A percentile compares a stretch with the other conserved stretches of the same genome.
These are phyloP conservation scores for Multifurca ochricompacta DNA, from an alignment of 768 basidiomycete genomes.

Conservation along the genomic window DNA sequence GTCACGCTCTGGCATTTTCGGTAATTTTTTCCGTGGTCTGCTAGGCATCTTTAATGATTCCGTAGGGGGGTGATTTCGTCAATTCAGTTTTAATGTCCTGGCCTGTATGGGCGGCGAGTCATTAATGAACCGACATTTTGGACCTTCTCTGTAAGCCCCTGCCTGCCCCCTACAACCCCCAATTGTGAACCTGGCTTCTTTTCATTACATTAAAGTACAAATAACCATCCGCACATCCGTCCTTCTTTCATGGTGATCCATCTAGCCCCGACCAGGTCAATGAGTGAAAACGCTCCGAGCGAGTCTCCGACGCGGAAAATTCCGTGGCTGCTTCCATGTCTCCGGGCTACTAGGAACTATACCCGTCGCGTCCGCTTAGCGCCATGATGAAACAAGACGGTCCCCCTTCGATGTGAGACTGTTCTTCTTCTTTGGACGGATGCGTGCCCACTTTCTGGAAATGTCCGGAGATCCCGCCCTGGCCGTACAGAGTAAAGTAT, in stretches of 20 bases:
- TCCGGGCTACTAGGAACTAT: background rate
- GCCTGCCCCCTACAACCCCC: too few relatives aligned
- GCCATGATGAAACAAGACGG: background rate
- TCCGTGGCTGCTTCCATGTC: constrained; percentile 1
- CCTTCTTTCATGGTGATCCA: background rate
- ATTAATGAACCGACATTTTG: background rate
- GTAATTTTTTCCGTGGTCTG: background rate
- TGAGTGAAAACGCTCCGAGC: background rate
- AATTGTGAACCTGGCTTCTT: background rate
- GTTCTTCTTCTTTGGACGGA: constrained; percentile 1
- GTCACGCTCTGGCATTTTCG: background rate
- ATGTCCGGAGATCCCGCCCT: background rate
- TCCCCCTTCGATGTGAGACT: background rate
- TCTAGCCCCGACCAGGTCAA: background rate
- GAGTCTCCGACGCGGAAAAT: background rate
- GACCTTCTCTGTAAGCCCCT: background rate
- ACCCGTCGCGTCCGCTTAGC: background rate
- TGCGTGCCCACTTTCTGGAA: background rate
- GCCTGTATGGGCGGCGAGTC: background rate
- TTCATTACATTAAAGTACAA: background rate
- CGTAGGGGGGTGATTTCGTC: background rate
- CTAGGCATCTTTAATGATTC: background rate
- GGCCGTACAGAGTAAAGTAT: constrained; percentile 2
- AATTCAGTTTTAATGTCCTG: background rate
- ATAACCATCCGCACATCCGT: background rate